Conservation (phyloP, 768 basidiomycete species). For the Melanogaster broomeanus region DNA sequence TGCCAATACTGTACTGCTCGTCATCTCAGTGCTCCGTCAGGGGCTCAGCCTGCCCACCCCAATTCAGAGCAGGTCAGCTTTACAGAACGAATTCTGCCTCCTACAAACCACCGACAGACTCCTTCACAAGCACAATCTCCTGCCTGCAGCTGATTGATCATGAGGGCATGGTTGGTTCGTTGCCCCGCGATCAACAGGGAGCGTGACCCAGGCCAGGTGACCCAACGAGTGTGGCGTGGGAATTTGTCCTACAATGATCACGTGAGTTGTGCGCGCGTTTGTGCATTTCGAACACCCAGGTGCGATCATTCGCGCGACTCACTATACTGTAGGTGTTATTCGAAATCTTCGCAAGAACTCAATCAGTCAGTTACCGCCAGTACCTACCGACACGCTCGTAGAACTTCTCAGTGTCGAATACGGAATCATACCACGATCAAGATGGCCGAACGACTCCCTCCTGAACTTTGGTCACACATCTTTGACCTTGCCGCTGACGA, state of each 20-base stretch:
- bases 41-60: neutral
- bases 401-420: neutral
- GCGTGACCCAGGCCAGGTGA: neutral
- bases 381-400: neutral
- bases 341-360: neutral
- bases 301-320: too few species aligned
- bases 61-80: neutral
- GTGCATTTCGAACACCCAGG: too few species aligned
- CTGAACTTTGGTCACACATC: constrained; percentile 69
- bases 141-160: too few species aligned
- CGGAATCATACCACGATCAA: neutral
- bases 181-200: neutral
- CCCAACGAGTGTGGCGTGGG: neutral
- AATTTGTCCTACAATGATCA: neutral
- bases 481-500: constrained; percentile 74
- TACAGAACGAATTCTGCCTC: neutral
- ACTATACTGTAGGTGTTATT: too few species aligned
- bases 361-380: neutral
- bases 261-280: neutral
- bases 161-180: too few species aligned
- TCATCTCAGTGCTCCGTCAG: neutral
- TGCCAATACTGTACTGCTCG: neutral
- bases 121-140: neutral
- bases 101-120: neutral
- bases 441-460: constrained; percentile 50